These are phyloP conservation scores for Diaporthe vaccinii DNA, from an alignment of 2,329 filamentous ascomycete species.

Conservation along the genomic window DNA sequence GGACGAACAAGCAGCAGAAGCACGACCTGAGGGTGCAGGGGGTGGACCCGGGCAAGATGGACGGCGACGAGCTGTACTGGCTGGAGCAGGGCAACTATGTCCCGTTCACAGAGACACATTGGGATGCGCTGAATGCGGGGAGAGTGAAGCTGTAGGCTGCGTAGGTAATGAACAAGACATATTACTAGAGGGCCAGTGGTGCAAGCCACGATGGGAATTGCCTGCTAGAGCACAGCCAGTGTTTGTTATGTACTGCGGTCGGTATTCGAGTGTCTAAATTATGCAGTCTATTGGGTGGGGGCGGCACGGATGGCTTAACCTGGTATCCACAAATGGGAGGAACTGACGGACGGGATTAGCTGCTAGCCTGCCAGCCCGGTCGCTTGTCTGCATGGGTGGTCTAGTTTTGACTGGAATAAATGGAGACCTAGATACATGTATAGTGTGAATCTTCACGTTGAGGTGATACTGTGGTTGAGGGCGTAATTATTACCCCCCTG, in stretches of 20 bases:
- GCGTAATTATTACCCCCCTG: too few species aligned
- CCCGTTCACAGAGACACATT: constrained; percentile 76
- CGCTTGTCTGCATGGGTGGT: too few species aligned
- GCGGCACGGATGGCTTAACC: not conserved
- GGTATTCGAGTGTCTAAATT: not conserved
- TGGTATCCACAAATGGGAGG: not conserved
- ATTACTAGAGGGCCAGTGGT: not conserved
- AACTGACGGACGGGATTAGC: too few species aligned
- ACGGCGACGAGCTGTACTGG: constrained; percentile 71
- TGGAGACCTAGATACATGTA: too few species aligned
- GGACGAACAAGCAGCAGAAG: constrained; percentile 93
- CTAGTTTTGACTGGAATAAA: too few species aligned
- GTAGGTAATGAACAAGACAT: constrained; percentile 52
- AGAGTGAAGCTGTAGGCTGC: constrained; percentile 70
- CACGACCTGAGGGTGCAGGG: constrained; percentile 78
- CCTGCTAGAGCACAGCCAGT: not conserved
- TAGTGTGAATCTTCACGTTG: too few species aligned
- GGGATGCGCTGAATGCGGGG: constrained; percentile 76
- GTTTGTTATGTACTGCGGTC: not conserved
- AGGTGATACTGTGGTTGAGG: too few species aligned
- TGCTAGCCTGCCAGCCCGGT: too few species aligned
- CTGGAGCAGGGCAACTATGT: constrained; percentile 76
- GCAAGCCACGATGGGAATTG: not conserved
- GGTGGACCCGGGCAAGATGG: constrained; percentile 73
- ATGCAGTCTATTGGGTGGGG: not conserved